Evolutionary conservation across 2,329 filamentous ascomycete species (phyloP), one percentile per base, ranked within the genome.

Genomic region (Fusarium sp.): DNA sequence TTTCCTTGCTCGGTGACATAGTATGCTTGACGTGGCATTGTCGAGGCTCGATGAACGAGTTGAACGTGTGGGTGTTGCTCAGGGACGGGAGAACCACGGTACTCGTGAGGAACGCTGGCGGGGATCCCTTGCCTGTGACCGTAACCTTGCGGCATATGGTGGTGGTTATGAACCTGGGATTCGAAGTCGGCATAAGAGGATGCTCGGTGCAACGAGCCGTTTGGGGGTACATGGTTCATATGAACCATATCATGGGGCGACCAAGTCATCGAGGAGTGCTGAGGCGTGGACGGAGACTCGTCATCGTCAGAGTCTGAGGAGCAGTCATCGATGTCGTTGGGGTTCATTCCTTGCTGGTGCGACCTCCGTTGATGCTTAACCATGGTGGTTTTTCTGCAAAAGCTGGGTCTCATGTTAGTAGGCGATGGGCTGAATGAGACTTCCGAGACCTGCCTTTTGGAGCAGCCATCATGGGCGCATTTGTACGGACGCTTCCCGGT

Each of bases 351-450:
- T 66, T 86, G 83, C 71, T 88, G 86, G 73, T 90, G 87, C 3
- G 86, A 87, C 25, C 87, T 82, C 52, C 87, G 81, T 74, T 90
- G 87, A 74, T 90, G 88, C 78, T 90, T 90, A 55, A 90, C 86
- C 87, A 90, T 89, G 56, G 88, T 91, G 7, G 89, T 91, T 77
- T 92, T 92, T 55, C 90, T 84, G 77, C 89, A 92, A 76, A 92
- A 92, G 76, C 89, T 90, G 68, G 32, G 25, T 23, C 15, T n/a
- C 35, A 43, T 23, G 67, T 76, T 56, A 76, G 70, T 63, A 61
- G 22, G 43, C 15, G 44, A 17, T 39, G 13, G 32, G 7, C 8
- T 41, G 17, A 40, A 46, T 45, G 8, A 19, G 43, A 30, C 25
- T 30, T 59, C 25, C 45, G 17, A 11, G 46, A 57, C 77, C 65